These are phyloP conservation scores for Euptelea pleiosperma DNA, from an alignment of 164 flowering plant genomes.

Conservation along the genomic window DNA sequence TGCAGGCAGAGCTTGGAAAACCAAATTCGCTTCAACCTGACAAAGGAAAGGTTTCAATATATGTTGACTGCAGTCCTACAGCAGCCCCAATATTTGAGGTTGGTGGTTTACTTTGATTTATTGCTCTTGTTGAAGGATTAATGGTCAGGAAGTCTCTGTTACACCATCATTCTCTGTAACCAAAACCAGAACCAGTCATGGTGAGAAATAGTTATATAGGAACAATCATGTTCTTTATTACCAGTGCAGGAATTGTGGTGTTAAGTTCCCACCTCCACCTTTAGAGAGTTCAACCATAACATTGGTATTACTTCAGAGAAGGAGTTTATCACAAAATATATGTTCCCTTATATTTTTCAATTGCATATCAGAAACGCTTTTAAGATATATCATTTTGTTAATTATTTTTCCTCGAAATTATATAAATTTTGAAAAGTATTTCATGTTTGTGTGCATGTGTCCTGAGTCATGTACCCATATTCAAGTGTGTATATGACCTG, in stretches of 20 bases:
- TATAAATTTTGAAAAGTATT: too few species aligned
- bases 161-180: too few species aligned
- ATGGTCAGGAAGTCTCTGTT: background rate
- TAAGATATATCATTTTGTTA: background rate
- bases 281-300: background rate
- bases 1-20: slow-evolving; percentile 95
- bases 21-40: slow-evolving; percentile 63
- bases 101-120: background rate
- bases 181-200: too few species aligned
- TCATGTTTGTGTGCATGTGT: too few species aligned
- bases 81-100: slow-evolving; percentile 94
- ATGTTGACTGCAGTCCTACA: slow-evolving; percentile 85
- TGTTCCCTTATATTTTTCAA: background rate
- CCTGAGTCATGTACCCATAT: too few species aligned
- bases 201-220: too few species aligned
- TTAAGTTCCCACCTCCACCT: background rate
- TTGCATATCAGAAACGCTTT: background rate
- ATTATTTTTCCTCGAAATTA: too few species aligned
- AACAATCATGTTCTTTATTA: background rate
- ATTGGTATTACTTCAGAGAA: background rate
- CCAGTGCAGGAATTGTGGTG: background rate
- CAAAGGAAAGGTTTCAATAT: slow-evolving; percentile 75
- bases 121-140: background rate
- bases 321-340: background rate
- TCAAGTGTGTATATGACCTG: too few species aligned